Conservation (phyloP, 2,329 filamentous ascomycete genomes). For the Fusarium bulbicola region DNA sequence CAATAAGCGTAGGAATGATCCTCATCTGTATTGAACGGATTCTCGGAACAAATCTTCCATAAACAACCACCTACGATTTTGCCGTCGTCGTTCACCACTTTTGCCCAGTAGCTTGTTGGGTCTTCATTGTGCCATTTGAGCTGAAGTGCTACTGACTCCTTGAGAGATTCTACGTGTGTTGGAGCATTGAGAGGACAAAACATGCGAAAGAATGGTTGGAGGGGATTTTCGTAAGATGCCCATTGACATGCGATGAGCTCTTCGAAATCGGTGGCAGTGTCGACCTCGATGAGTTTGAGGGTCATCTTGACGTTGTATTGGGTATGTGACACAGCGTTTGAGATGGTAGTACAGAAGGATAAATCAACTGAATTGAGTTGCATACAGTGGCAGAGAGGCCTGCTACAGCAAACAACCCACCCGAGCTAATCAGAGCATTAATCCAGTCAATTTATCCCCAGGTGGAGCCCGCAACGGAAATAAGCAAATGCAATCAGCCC, state of each 20-base stretch:
- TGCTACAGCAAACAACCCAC: neutral
- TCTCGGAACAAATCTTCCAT: conserved; percentile 28
- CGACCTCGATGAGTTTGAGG: conserved; percentile 29
- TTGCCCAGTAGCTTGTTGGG: conserved; percentile 27
- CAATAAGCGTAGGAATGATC: conserved; percentile 26
- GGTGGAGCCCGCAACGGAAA: neutral
- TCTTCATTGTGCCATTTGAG: conserved; percentile 27
- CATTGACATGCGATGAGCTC: conserved; percentile 35
- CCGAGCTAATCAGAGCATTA: neutral
- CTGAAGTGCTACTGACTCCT: neutral
- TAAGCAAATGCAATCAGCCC: neutral
- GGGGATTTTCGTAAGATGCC: conserved; percentile 23
- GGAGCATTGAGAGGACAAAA: conserved; percentile 28
- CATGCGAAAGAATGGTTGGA: conserved; percentile 33
- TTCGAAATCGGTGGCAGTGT: conserved; percentile 24
- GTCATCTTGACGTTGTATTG: conserved; percentile 5
- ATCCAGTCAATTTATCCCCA: neutral
- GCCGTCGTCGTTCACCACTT: conserved; percentile 25
- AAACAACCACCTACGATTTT: conserved; percentile 35
- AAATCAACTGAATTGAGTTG: neutral
- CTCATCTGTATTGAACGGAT: conserved; percentile 19
- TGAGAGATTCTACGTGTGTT: conserved; percentile 15
- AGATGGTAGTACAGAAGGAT: neutral
- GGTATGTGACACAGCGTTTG: neutral
- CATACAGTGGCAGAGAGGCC: neutral